Conservation (phyloP, 208 protist genomes). For the Jaenimonas drosophilae region DNA sequence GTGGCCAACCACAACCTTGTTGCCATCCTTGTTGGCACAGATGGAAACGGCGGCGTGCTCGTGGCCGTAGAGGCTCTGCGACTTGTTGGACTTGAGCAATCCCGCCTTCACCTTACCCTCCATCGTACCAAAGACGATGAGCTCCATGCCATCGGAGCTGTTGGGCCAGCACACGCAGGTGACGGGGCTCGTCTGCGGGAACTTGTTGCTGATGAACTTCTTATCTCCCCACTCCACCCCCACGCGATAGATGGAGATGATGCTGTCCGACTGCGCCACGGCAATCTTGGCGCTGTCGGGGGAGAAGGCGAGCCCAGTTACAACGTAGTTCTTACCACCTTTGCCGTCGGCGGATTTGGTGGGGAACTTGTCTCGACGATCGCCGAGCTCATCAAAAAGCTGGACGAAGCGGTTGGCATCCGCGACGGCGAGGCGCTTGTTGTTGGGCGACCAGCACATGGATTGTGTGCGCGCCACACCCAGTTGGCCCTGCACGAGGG, state of each 20-base stretch:
- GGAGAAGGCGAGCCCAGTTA: constrained; percentile 92
- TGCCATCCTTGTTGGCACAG: constrained; percentile 55
- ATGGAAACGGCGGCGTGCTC: constrained; percentile 88
- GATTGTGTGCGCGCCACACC: constrained; percentile 83
- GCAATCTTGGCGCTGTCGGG: constrained; percentile 94
- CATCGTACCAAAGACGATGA: constrained; percentile 90
- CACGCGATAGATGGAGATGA: constrained; percentile 96
- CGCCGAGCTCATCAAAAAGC: constrained; percentile 93
- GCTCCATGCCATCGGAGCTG: constrained; percentile 82
- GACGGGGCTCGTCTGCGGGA: constrained; percentile 79
- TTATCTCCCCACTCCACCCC: constrained; percentile 96
- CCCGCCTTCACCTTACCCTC: constrained; percentile 94
- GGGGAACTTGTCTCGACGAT: constrained; percentile 93
- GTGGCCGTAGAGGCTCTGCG: constrained; percentile 87
- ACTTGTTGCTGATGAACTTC: constrained; percentile 97
- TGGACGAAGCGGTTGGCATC: constrained; percentile 84
- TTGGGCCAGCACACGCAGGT: constrained; percentile 92
- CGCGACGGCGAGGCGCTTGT: constrained; percentile 88
- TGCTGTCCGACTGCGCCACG: constrained; percentile 94
- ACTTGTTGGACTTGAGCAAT: constrained; percentile 91
- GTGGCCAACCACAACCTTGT: constrained; percentile 87
- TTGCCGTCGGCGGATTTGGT: constrained; percentile 89
- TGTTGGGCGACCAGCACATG: constrained; percentile 92
- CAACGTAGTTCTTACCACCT: constrained; percentile 72
- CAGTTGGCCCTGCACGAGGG: constrained; percentile 60